Conservation (phyloP, 306 rosid genomes). For the Cajanus cajan region DNA sequence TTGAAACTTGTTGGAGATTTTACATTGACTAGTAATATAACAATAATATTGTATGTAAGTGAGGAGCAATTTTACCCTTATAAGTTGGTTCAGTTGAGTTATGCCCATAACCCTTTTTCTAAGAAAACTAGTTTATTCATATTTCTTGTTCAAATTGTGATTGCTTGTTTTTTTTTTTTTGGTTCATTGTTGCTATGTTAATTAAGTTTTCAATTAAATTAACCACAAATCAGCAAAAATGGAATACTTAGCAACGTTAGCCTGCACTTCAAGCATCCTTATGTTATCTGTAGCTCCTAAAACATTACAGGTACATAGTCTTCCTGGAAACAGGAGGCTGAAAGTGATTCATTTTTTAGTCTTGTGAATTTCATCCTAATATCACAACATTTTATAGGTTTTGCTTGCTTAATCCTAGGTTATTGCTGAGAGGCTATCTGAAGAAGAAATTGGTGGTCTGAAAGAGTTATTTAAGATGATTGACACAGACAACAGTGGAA, state of each 20-base stretch:
- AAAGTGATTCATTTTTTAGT: neutral
- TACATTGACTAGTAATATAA: no score
- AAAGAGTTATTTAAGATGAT: conserved; percentile 60
- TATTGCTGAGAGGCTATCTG: conserved; percentile 63
- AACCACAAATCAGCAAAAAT: neutral
- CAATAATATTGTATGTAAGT: no score
- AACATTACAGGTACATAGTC: neutral
- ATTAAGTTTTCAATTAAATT: neutral
- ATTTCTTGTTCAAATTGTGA: no score
- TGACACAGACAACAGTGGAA: conserved; percentile 62
- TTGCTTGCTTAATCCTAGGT: conserved; percentile 40
- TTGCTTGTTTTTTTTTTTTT: no score
- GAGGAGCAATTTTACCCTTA: no score
- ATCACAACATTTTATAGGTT: conserved; percentile 2
- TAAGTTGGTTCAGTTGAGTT: no score
- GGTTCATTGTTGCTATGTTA: neutral
- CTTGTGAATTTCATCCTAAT: conserved; percentile 12
- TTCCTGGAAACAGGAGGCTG: neutral
- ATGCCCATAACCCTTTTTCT: no score
- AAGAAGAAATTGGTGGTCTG: conserved; percentile 66
- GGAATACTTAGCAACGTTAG: neutral
- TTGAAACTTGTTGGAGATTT: no score
- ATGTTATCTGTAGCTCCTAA: neutral
- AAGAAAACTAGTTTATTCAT: no score
- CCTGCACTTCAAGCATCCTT: conserved; percentile 8